Conservation (phyloP, 805 yeast genomes). For the Saccharomycopsis babjevae region DNA sequence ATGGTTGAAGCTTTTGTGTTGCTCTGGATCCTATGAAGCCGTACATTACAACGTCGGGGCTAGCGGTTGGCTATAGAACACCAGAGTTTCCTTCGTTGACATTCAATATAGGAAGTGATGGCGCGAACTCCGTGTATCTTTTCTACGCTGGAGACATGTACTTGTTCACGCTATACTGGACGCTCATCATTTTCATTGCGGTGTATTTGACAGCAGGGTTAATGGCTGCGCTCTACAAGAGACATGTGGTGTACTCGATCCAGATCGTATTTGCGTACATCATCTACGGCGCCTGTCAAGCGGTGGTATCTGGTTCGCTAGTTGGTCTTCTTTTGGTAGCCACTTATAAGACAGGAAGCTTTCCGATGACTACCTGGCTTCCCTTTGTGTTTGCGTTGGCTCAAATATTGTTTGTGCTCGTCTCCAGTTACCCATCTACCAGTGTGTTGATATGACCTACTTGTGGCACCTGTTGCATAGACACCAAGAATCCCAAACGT, state of each 20-base stretch:
- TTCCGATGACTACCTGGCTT: slow-evolving; percentile 91
- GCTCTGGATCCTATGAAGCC: slow-evolving; percentile 17
- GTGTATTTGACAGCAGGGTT: slow-evolving; percentile 58
- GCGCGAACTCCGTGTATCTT: slow-evolving; percentile 30
- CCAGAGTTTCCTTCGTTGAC: slow-evolving; percentile 73
- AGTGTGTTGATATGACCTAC: slow-evolving; percentile 30
- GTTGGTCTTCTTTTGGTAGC: slow-evolving; percentile 68
- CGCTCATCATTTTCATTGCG: slow-evolving; percentile 52
- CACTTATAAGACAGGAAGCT: slow-evolving; percentile 67
- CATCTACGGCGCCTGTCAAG: slow-evolving; percentile 50
- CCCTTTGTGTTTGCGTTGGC: slow-evolving; percentile 76
- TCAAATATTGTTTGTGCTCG: slow-evolving; percentile 54
- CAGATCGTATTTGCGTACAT: slow-evolving; percentile 39
- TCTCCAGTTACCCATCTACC: slow-evolving; percentile 55
- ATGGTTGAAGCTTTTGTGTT: not conserved
- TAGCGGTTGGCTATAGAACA: slow-evolving; percentile 72
- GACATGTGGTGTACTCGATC: slow-evolving; percentile 31
- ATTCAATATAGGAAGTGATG: slow-evolving; percentile 6
- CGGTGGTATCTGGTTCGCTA: slow-evolving; percentile 61
- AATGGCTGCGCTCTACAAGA: slow-evolving; percentile 44
- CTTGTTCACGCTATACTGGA: slow-evolving; percentile 77
- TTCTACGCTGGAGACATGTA: slow-evolving; percentile 69
- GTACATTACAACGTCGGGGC: slow-evolving; percentile 37
- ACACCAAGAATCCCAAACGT: too few species aligned
- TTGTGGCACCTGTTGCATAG: too few species aligned